Evolutionary conservation across 306 rosid species (phyloP), one percentile per base, ranked within the genome.

Genomic region (Sechiopsis laciniata): DNA sequence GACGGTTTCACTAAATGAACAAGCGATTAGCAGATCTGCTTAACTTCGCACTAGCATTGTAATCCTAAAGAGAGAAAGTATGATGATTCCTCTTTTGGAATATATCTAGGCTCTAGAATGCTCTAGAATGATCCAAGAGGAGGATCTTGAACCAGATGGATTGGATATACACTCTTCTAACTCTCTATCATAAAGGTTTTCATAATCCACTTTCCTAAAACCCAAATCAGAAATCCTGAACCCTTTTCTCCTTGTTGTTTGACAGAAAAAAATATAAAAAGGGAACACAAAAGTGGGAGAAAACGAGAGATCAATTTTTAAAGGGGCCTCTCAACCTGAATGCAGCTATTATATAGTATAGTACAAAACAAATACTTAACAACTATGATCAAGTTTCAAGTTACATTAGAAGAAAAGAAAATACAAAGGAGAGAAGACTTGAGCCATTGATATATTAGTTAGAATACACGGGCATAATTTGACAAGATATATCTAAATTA

Each of bases 181-280:
- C 58, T 21, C 42, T 69, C 73, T 50, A 21, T 50, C 21, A 69
- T 69, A 22, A 48, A 50, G 73, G 42, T 50, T 17, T 68, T 12
- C 12, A 48, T 68, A 13, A 48, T 66, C 55, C 35, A 66, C 72
- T 66, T 45, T 7, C 55, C 72, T 66, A 20, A 66, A 66, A 42
- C 55, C 53, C 35, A 66, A 66, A 66, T 66, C 55, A 42, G 71
- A 22, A 42, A 20, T 64, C 22, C 20, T 15, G 56, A 37, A 65
- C 32, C 9, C 10, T 42, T 26, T 3, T 65, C 71, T 65, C 32
- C 17, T 65, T 42, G 54, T 65, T 65, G 46, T 45, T 40, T 53
- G 35, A 65, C 14, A 62, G 22, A 62, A 63, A 26, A 63, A 63
- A 19, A 0, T 10, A 8, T 10, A 32, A 21, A 17, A 64, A n/a